These are phyloP conservation scores for Catunica adiposa DNA, from an alignment of 2,329 filamentous ascomycete species.

Conservation along the genomic window DNA sequence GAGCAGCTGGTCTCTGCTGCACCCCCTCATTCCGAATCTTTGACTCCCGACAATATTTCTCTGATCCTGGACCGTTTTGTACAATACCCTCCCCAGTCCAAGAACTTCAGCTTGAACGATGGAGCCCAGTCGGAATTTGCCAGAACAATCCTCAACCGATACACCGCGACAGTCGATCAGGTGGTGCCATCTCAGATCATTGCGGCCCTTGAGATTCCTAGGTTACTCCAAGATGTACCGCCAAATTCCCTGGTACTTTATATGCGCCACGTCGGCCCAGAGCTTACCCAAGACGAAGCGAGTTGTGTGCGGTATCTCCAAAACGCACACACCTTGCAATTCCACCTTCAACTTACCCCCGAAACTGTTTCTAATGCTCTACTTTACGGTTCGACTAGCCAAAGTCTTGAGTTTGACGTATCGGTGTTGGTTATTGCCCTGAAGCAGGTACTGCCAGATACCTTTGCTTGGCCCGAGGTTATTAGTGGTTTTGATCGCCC, in stretches of 20 bases:
- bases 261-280: conserved; percentile 58
- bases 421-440: conserved; percentile 43
- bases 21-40: conserved; percentile 46
- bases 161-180: conserved; percentile 30
- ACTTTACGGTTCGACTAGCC: conserved; percentile 46
- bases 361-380: conserved; percentile 62
- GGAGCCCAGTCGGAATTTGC: conserved; percentile 53
- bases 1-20: conserved; percentile 54
- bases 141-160: conserved; percentile 51
- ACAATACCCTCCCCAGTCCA: conserved; percentile 55
- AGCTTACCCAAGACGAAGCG: conserved; percentile 62
- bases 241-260: conserved; percentile 43
- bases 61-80: conserved; percentile 73
- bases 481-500: conserved; percentile 68
- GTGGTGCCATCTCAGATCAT: conserved; percentile 55
- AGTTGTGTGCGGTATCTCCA: conserved; percentile 39
- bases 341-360: conserved; percentile 48
- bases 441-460: conserved; percentile 41
- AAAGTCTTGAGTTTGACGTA: conserved; percentile 36
- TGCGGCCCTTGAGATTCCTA: conserved; percentile 51
- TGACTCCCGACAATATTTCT: conserved; percentile 55
- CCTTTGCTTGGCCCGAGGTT: conserved; percentile 56
- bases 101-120: conserved; percentile 52
- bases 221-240: conserved; percentile 44
- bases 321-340: conserved; percentile 25